Base-by-base conservation (phyloP, 352 stramenopile species). In the Phytophthora sp. region DNA sequence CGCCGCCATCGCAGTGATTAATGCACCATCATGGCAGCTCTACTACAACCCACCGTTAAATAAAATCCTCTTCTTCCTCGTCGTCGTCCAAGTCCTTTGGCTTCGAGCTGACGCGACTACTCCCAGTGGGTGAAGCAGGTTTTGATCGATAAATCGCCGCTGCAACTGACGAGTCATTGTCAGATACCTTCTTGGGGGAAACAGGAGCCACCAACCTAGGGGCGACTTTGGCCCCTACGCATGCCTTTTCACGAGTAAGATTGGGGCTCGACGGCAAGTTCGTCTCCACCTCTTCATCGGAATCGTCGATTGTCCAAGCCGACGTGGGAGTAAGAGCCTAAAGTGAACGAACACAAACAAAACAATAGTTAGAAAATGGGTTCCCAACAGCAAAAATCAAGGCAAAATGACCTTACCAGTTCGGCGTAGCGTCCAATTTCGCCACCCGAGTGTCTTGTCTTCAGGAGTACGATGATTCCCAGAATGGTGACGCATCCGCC, bases 271-370 rank as follows among this genome's bases (percentile, higher is more conserved):
- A 38, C 4, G 68, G 56, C 8, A 92, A 74, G 38, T 92, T 80
- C 39, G 91, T 66, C 60, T 93, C 84, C 58, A 93, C 84, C 35
- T 76, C 69, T 76, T 95, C 86, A 63, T 95, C 86, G 29, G 84
- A 95, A 58, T 95, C 84, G 47, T 95, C 84, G 8, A 77, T 65
- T 47, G 80, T 89, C 86, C 86, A 95, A 6, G 86, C 86, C 26
- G 84, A 90, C 31, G 79, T 92, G 4, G 84, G 84, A 21, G 86
- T 95, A 52, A 93, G 76, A 30, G 80, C 77, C 86, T 95, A 57
- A 15, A 71, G 49, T 44, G 36, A 27, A n/a, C n/a, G n/a, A n/a
- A n/a, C n/a, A n/a, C n/a, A n/a, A 41, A 56, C 12, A 21, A 59
- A 58, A 31, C 42, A 52, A 33, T 24, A 12, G 15, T 20, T 61